phyloP scores from a whole-genome alignment of 352 stramenopile species.

The Pythium sukuiense region DNA sequence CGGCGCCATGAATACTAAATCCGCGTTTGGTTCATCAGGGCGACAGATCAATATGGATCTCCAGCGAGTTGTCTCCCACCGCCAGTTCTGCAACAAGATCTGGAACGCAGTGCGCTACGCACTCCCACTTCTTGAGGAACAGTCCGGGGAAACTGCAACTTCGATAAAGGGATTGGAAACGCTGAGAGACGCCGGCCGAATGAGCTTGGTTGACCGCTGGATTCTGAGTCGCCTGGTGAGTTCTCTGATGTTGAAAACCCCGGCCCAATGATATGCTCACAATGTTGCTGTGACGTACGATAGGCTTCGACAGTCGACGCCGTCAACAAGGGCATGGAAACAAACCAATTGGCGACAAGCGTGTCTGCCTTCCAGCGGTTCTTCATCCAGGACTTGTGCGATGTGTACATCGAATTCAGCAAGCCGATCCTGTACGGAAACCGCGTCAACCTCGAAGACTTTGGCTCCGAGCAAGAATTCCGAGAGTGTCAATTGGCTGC shows the following conservation, averaged over 20 bases:
- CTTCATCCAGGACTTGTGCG: slow-evolving; percentile 86
- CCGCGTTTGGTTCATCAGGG: slow-evolving; percentile 23
- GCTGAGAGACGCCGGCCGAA: slow-evolving; percentile 33
- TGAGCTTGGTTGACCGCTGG: slow-evolving; percentile 75
- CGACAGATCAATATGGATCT: slow-evolving; percentile 90
- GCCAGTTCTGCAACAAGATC: slow-evolving; percentile 90
- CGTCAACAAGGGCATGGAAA: slow-evolving; percentile 65
- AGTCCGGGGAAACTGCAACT: not conserved
- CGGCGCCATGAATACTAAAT: not conserved
- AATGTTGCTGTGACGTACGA: not conserved
- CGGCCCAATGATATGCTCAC: not conserved
- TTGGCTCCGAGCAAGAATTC: slow-evolving; percentile 48
- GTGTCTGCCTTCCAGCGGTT: slow-evolving; percentile 76
- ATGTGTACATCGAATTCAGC: slow-evolving; percentile 89
- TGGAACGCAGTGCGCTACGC: slow-evolving; percentile 86
- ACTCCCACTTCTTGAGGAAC: slow-evolving; percentile 54
- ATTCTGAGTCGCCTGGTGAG: slow-evolving; percentile 83
- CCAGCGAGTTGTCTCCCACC: slow-evolving; percentile 78
- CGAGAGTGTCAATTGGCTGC: slow-evolving; percentile 75
- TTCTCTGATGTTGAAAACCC: not conserved
- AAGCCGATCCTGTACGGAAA: slow-evolving; percentile 83
- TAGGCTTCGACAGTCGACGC: slow-evolving; percentile 36
- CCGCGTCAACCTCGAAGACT: slow-evolving; percentile 38
- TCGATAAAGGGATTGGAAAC: not conserved
- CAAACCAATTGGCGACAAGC: slow-evolving; percentile 68